Base-by-base conservation (phyloP, 768 basidiomycete species). In the Asterophora parasitica region DNA sequence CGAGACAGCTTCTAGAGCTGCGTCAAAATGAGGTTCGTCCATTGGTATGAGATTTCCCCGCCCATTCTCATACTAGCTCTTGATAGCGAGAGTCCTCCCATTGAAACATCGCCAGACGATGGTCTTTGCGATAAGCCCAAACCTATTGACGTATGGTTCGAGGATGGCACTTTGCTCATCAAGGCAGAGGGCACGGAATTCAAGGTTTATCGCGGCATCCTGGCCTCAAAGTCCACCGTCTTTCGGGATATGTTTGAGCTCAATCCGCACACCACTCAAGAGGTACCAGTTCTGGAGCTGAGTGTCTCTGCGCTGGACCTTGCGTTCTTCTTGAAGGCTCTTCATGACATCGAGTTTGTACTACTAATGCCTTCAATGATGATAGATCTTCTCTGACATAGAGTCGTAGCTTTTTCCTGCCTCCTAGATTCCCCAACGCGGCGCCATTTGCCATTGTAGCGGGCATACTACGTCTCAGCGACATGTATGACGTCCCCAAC, bases 381-480 rank as follows among this genome's bases (percentile, higher is more conserved):
- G n/a, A n/a, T n/a, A n/a, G n/a, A n/a, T n/a, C n/a, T n/a, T n/a
- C 23, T 23, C 12, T 2, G n/a, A 15, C n/a, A 1, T 42, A 35
- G 17, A 8, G 15, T 35, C 13, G 9, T 42, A 48, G 51, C 19
- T 52, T 52, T 26, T 52, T 52, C 34, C 37, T 35, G 3, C 32
- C 37, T 5, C 47, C 52, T 4, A 34, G 28, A 23, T 10, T 31
- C 8, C 9, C 37, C 9, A 16, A 2, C 1, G 35, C n/a, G 1
- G 38, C 42, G 4, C 41, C 51, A n/a, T 49, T 49, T 12, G 41
- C 36, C 5, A 9, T 36, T 16, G 28, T 48, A 13, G 23, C 44
- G 13, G 52, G 38, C 4, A 42, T 53, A n/a, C 48, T 53, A 2
- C 37, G 52, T 26, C 30, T 49, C 19, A 53, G 52, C 39, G 42